Percentiles rank a stretch among this genome's conserved stretches.
Evolutionary conservation across 164 flowering plant species (phyloP).

Genomic region (Vitis labrusca): DNA sequence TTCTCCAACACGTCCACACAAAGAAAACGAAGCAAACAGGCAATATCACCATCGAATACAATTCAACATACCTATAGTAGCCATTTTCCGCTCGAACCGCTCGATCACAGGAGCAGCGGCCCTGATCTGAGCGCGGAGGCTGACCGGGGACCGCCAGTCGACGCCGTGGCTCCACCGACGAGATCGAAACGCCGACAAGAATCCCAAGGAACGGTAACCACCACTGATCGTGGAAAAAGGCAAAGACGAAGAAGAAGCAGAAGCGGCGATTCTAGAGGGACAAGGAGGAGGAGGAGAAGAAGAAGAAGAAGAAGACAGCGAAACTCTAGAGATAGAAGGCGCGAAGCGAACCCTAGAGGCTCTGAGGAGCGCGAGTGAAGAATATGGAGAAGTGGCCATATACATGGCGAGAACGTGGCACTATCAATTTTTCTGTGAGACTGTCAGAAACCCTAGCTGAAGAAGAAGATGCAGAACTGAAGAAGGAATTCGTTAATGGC

Average conservation of each 20-base stretch:
- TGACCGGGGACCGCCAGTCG: slow-evolving; percentile 64
- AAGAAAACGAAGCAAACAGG: no score
- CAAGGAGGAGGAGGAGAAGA: slow-evolving; percentile 17
- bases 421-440: no score
- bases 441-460: no score
- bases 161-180: not conserved
- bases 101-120: slow-evolving; percentile 49
- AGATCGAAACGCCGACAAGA: slow-evolving; percentile 26
- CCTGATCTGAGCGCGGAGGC: slow-evolving; percentile 66
- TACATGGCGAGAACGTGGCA: slow-evolving; percentile 27
- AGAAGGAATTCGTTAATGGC: no score
- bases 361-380: slow-evolving; percentile 35
- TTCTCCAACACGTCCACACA: no score
- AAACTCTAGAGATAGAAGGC: no score
- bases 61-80: slow-evolving; percentile 64
- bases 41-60: no score
- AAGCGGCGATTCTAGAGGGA: slow-evolving; percentile 8
- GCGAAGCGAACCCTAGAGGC: slow-evolving; percentile 26
- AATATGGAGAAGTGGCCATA: slow-evolving; percentile 26
- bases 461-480: no score
- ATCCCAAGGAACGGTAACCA: slow-evolving; percentile 29
- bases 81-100: slow-evolving; percentile 53
- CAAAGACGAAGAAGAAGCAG: not conserved
- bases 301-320: slow-evolving; percentile 24
- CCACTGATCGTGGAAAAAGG: no score